Conservation (phyloP, 1,139 yeast genomes). For the Lodderomyces parapsilosis region DNA sequence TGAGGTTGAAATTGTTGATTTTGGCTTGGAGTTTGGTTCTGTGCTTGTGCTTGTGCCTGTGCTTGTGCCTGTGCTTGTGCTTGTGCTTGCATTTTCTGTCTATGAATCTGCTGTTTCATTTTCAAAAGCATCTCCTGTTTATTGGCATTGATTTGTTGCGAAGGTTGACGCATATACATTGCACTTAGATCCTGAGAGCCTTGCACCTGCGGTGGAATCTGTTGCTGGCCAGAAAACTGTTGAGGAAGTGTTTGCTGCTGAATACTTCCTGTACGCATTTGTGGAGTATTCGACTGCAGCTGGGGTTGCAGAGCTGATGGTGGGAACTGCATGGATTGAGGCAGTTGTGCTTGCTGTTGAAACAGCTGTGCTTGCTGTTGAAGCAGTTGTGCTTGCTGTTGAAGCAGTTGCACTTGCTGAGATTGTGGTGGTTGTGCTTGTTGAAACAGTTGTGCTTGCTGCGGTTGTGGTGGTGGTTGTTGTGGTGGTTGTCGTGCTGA, state of each 20-base stretch:
- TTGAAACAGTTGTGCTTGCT: too few relatives aligned
- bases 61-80: conserved; percentile 10
- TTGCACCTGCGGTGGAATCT: conserved; percentile 15
- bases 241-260: not conserved
- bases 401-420: not conserved
- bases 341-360: conserved; percentile 12
- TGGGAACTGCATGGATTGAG: conserved; percentile 12
- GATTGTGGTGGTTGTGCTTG: too few relatives aligned
- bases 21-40: conserved; percentile 1
- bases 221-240: conserved; percentile 1
- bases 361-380: conserved; percentile 8
- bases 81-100: conserved; percentile 19
- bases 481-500: conserved; percentile 17
- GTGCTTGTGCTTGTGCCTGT: conserved; percentile 1
- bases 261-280: not conserved
- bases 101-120: conserved; percentile 20
- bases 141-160: conserved; percentile 17
- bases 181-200: conserved; percentile 16
- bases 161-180: conserved; percentile 13
- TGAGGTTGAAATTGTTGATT: conserved; percentile 6
- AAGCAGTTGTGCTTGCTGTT: conserved; percentile 1
- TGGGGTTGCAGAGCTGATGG: conserved; percentile 8
- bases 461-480: conserved; percentile 7
- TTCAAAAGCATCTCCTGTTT: conserved; percentile 24
- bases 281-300: conserved; percentile 1